Base-by-base conservation (phyloP, 2,329 filamentous ascomycete genomes). In the Thielaviopsis euricoi region DNA sequence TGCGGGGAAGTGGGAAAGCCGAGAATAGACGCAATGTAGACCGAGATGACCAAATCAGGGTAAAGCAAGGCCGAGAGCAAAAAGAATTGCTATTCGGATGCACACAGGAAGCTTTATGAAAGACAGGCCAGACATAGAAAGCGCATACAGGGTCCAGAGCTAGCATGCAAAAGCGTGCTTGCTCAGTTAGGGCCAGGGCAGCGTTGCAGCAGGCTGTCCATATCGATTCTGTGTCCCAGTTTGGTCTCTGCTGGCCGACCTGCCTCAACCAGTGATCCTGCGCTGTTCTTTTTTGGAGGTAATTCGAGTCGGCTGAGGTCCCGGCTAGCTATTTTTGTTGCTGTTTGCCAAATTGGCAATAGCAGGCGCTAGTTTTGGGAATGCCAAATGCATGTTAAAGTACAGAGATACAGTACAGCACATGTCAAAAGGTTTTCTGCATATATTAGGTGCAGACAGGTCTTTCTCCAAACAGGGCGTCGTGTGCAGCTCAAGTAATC, bases 1-100 rank as follows among this genome's bases (percentile, higher is more conserved):
- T 62, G 66, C 65, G 64, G 55, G 19, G 56, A 56, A 62, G 60
- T 56, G 58, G 61, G 62, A 61, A 63, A 59, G 62, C 59, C 58
- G 58, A 61, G 63, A 63, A 61, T 25, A 46, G 21, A 9, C 48
- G 7, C 40, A 29, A 29, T 49, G 26, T 9, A n/a, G 21, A 43
- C 23, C 9, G 29, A 33, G 29, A 33, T 10, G 29, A 33, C 29
- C 29, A 33, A 10, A 33, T 10, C 29, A n/a, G n/a, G n/a, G n/a
- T n/a, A 33, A 33, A 33, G 9, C 29, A 33, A 33, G 7, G 29
- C 12, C 15, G 43, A 19, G 21, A 48, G 15, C 43, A 48, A 48
- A n/a, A 48, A 19, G 29, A 10, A 33, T 33, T 33, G 29, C 29
- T n/a, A n/a, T n/a, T n/a, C 9, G 29, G 29, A 2, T 33, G 3